These are phyloP conservation scores for Mycena epipterygia DNA, from an alignment of 768 basidiomycete genomes.

Conservation along the genomic window DNA sequence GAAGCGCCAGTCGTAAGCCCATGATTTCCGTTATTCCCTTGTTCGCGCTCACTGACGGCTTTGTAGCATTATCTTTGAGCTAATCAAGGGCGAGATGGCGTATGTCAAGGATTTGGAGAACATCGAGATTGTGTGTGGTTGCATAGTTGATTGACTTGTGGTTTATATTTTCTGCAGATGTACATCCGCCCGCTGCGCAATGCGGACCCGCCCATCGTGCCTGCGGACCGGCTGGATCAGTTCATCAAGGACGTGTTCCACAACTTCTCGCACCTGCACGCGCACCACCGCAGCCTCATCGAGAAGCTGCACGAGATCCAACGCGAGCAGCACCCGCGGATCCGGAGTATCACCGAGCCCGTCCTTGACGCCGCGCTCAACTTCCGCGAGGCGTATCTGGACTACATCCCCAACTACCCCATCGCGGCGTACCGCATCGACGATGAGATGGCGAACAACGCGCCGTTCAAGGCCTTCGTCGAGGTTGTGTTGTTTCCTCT, in stretches of 20 bases:
- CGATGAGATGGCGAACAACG: conserved; percentile 88
- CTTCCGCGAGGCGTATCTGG: conserved; percentile 93
- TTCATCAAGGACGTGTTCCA: conserved; percentile 93
- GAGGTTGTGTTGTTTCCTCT: conserved; percentile 64
- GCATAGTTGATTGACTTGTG: neutral
- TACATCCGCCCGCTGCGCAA: conserved; percentile 82
- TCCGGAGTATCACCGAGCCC: conserved; percentile 85
- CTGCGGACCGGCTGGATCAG: conserved; percentile 73
- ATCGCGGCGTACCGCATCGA: conserved; percentile 91
- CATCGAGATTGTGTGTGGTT: conserved; percentile 75
- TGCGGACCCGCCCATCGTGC: conserved; percentile 84
- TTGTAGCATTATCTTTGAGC: conserved; percentile 88
- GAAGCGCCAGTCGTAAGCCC: conserved; percentile 86
- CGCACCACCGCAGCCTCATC: conserved; percentile 82
- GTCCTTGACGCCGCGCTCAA: conserved; percentile 92
- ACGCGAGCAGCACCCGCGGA: conserved; percentile 86
- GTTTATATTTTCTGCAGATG: conserved; percentile 63
- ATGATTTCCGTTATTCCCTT: conserved; percentile 36
- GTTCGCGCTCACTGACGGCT: neutral
- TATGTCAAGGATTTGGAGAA: conserved; percentile 94
- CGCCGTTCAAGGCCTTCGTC: conserved; percentile 84
- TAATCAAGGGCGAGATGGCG: conserved; percentile 96
- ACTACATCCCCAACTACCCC: conserved; percentile 94
- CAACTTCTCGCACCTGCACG: conserved; percentile 83
- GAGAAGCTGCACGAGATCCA: conserved; percentile 89